Evolutionary conservation across 306 rosid genomes (phyloP).

Genomic region (Abrus precatorius): DNA sequence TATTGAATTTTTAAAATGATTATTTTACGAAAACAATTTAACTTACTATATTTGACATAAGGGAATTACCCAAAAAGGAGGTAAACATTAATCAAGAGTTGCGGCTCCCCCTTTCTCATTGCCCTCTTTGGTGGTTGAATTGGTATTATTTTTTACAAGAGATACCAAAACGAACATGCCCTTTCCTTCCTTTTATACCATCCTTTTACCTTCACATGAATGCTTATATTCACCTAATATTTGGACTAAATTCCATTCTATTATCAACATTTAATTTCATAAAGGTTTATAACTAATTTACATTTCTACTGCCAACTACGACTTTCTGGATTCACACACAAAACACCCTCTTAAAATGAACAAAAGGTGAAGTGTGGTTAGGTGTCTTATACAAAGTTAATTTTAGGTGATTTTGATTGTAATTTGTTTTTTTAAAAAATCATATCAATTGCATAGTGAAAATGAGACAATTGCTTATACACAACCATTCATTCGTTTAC

Average conservation of each 20-base stretch:
- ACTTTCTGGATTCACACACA: neutral
- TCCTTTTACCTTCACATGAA: neutral
- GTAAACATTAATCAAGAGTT: neutral
- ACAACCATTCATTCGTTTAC: constrained; percentile 14
- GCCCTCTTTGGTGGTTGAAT: neutral
- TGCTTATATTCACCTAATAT: neutral
- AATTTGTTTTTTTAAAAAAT: too few relatives aligned
- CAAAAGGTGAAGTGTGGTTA: too few relatives aligned
- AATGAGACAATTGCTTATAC: constrained; percentile 20
- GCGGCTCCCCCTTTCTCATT: neutral
- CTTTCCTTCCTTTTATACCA: neutral
- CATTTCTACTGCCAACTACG: too few relatives aligned
- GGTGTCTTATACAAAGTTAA: too few relatives aligned
- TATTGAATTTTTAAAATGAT: neutral
- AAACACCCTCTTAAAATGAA: neutral
- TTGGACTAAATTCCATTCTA: neutral
- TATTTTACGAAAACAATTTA: neutral
- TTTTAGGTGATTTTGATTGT: too few relatives aligned
- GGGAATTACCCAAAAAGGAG: constrained; percentile 8
- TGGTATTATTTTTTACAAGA: neutral
- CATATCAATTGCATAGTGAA: neutral
- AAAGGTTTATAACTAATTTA: neutral
- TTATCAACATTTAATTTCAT: neutral
- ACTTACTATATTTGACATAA: neutral
- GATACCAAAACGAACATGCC: neutral